A percentile compares a stretch with the other conserved stretches of the same genome.
phyloP scores from a whole-genome alignment of 805 yeast genomes.

The Ogataea dorogensis region DNA sequence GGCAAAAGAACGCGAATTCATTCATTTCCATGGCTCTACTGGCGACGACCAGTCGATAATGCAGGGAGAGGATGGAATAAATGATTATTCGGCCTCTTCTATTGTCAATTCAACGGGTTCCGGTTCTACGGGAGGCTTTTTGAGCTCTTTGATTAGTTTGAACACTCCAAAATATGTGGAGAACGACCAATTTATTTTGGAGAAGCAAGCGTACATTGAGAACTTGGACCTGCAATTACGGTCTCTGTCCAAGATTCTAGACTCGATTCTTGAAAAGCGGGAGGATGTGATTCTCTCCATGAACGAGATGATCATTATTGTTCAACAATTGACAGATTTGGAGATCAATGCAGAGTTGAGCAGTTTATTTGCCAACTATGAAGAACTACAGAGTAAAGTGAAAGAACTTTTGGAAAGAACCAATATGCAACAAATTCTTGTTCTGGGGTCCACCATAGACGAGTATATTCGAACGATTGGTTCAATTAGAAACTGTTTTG shows the following conservation, averaged over 20 bases:
- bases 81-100: constrained; percentile 29
- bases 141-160: constrained; percentile 68
- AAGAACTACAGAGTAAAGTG: constrained; percentile 67
- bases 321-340: constrained; percentile 63
- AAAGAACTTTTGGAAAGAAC: constrained; percentile 74
- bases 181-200: constrained; percentile 73
- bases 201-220: constrained; percentile 67
- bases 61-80: constrained; percentile 20
- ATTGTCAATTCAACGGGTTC: constrained; percentile 24
- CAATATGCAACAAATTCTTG: constrained; percentile 79
- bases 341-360: constrained; percentile 70
- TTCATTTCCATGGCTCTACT: constrained; percentile 30
- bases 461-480: constrained; percentile 79
- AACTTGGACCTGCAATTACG: constrained; percentile 70
- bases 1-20: constrained; percentile 65
- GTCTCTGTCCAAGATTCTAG: constrained; percentile 67
- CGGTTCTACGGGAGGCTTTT: constrained; percentile 48
- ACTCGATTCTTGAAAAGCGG: constrained; percentile 70
- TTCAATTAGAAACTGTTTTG: constrained; percentile 70
- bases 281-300: constrained; percentile 67
- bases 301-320: constrained; percentile 55
- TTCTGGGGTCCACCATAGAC: constrained; percentile 82
- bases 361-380: constrained; percentile 65
- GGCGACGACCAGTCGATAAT: constrained; percentile 33
- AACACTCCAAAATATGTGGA: constrained; percentile 65